Evolutionary conservation across 768 basidiomycete species (phyloP).

Genomic region (Kwoniella sp.): DNA sequence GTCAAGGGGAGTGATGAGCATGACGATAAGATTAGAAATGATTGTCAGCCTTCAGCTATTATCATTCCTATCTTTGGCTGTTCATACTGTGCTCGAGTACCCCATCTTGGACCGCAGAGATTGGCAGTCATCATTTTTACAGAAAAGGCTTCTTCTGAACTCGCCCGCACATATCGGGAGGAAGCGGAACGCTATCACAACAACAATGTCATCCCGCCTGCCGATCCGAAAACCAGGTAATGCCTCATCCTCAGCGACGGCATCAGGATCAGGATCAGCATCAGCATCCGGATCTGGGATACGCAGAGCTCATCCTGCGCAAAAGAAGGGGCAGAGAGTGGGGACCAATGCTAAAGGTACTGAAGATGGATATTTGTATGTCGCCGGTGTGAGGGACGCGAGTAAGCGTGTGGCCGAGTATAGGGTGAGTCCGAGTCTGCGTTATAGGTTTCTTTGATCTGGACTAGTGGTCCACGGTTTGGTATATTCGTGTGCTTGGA

Average conservation of each 20-base stretch:
- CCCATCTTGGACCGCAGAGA: too few relatives aligned
- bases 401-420: conserved; percentile 48
- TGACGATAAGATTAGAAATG: neutral
- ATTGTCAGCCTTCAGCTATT: neutral
- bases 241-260: conserved; percentile 6
- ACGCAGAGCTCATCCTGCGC: conserved; percentile 1
- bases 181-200: too few relatives aligned
- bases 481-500: too few relatives aligned
- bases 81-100: too few relatives aligned
- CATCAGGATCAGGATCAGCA: conserved; percentile 1
- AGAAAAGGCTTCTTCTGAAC: too few relatives aligned
- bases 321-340: conserved; percentile 22
- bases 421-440: conserved; percentile 30
- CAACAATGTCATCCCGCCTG: conserved; percentile 16
- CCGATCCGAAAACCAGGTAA: conserved; percentile 16
- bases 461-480: too few relatives aligned
- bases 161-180: too few relatives aligned
- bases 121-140: too few relatives aligned
- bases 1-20: neutral
- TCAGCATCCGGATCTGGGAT: neutral
- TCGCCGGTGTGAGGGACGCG: conserved; percentile 50
- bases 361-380: conserved; percentile 49
- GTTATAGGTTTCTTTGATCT: neutral
- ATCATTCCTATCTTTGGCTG: too few relatives aligned
- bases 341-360: conserved; percentile 37